A percentile compares a stretch with the other conserved stretches of the same genome.
These are phyloP conservation scores for Agrocybe chaxingu DNA, from an alignment of 768 basidiomycete species.

Conservation along the genomic window DNA sequence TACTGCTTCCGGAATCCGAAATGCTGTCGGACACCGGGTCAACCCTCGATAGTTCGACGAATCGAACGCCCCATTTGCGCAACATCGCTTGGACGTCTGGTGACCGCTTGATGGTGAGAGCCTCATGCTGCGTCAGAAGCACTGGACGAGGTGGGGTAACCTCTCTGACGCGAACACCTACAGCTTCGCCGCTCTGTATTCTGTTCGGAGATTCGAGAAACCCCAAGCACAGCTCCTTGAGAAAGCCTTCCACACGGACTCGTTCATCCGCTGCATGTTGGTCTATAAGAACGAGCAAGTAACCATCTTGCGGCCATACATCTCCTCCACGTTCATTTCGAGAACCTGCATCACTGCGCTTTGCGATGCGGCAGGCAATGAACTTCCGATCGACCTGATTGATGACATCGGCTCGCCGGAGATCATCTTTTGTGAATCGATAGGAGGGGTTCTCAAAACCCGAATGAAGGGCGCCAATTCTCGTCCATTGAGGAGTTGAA, in stretches of 20 bases:
- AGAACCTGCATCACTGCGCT: constrained; percentile 5
- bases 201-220: constrained; percentile 46
- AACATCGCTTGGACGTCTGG: constrained; percentile 45
- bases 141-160: constrained; percentile 56
- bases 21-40: constrained; percentile 18
- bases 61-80: constrained; percentile 65
- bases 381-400: constrained; percentile 92
- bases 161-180: constrained; percentile 25
- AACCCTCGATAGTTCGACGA: constrained; percentile 36
- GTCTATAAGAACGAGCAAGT: constrained; percentile 76
- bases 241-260: constrained; percentile 81
- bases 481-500: constrained; percentile 7
- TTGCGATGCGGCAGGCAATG: constrained; percentile 63
- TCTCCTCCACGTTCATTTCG: constrained; percentile 2
- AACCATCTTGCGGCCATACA: constrained; percentile 6
- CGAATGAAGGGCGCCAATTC: constrained; percentile 9
- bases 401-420: constrained; percentile 59
- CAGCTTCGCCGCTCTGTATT: constrained; percentile 29
- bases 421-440: constrained; percentile 37
- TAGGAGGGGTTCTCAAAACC: constrained; percentile 13
- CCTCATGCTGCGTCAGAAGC: constrained; percentile 67
- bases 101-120: constrained; percentile 41
- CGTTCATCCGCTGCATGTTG: constrained; percentile 99
- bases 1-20: constrained; percentile 27
- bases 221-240: constrained; percentile 70